Evolutionary conservation across 441 rosid species (phyloP).

Genomic region (Isatis lusitanica): DNA sequence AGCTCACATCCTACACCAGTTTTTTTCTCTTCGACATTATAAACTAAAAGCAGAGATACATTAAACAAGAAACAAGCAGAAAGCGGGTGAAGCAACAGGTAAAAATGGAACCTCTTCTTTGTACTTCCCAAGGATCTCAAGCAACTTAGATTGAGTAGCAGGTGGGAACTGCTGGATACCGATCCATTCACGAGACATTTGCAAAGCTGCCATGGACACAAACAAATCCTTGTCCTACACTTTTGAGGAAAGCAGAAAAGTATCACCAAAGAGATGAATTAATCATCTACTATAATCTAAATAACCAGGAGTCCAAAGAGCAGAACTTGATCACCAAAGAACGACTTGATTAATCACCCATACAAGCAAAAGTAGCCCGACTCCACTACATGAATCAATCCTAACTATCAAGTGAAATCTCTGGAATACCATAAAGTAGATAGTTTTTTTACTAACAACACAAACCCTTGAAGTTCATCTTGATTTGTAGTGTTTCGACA

Average conservation of each 20-base stretch:
- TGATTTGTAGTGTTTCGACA: too few species aligned
- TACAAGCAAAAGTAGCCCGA: conserved; percentile 1
- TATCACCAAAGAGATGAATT: not conserved
- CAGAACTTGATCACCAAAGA: not conserved
- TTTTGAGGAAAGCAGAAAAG: not conserved
- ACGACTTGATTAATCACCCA: not conserved
- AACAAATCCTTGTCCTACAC: conserved; percentile 18
- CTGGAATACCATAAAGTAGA: not conserved
- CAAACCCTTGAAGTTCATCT: conserved; percentile 6
- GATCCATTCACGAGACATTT: conserved; percentile 49
- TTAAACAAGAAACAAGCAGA: not conserved
- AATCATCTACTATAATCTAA: not conserved
- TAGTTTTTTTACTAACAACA: not conserved
- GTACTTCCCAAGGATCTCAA: conserved; percentile 51
- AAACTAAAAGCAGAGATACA: not conserved
- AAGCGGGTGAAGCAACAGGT: not conserved
- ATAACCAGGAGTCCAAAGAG: not conserved
- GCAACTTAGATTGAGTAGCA: conserved; percentile 54
- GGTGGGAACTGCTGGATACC: conserved; percentile 59
- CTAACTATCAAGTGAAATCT: conserved; percentile 11
- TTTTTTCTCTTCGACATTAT: conserved; percentile 6
- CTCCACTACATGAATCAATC: conserved; percentile 14
- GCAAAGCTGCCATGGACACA: conserved; percentile 42
- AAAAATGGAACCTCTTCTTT: conserved; percentile 48
- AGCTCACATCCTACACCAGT: conserved; percentile 44